phyloP scores from a whole-genome alignment of 768 basidiomycete species.

The Psilocybe sp. region DNA sequence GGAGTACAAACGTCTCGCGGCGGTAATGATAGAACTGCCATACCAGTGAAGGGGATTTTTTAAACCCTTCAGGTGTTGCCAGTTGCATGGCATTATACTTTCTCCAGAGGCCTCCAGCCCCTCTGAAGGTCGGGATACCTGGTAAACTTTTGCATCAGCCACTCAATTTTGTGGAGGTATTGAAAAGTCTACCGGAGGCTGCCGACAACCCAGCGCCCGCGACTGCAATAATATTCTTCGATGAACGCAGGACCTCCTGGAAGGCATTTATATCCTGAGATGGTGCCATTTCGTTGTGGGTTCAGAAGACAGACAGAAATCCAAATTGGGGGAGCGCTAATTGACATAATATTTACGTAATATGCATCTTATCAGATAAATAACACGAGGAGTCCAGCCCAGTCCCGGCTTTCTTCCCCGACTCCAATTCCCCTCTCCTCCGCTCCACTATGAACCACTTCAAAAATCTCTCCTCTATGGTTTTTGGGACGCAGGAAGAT shows the following conservation, averaged over 20 bases:
- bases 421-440: conserved; percentile 9
- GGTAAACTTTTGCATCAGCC: neutral
- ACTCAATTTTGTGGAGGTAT: conserved; percentile 8
- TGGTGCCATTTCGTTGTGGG: conserved; percentile 18
- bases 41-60: conserved; percentile 42
- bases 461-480: conserved; percentile 36
- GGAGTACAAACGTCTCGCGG: conserved; percentile 41
- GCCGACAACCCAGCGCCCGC: conserved; percentile 65
- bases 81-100: conserved; percentile 47
- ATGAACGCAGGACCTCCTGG: conserved; percentile 22
- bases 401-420: conserved; percentile 5
- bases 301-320: neutral
- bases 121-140: conserved; percentile 51
- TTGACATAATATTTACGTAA: conserved; percentile 12
- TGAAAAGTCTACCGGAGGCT: conserved; percentile 43
- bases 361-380: conserved; percentile 28
- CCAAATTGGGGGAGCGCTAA: neutral
- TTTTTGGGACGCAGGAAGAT: conserved; percentile 37
- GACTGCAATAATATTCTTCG: conserved; percentile 34
- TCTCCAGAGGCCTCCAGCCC: conserved; percentile 49
- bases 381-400: conserved; percentile 3
- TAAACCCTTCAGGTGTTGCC: conserved; percentile 53
- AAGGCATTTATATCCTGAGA: conserved; percentile 29
- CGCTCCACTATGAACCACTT: conserved; percentile 34
- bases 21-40: conserved; percentile 71